Evolutionary conservation across 305 asterid species (phyloP).

Genomic region (Plantago lanceolata): DNA sequence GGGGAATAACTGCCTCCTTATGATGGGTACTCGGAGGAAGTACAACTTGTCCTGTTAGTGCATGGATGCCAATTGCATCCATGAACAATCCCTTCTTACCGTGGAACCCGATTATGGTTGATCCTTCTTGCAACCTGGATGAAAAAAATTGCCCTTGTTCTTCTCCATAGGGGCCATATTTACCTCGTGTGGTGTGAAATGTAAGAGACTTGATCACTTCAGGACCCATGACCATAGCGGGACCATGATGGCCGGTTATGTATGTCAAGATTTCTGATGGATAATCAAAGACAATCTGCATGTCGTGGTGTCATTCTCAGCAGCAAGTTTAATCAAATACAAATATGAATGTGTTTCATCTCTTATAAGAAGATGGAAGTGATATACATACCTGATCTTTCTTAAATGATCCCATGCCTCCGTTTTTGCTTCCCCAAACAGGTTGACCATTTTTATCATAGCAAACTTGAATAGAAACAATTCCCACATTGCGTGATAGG

Average conservation of each 20-base stretch:
- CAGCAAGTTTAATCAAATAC: neutral
- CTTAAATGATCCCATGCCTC: constrained; percentile 62
- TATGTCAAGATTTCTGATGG: constrained; percentile 71
- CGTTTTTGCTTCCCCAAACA: constrained; percentile 73
- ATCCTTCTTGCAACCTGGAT: constrained; percentile 51
- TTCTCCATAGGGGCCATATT: constrained; percentile 73
- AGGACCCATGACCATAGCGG: constrained; percentile 65
- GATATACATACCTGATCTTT: constrained; percentile 47
- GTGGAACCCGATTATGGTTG: constrained; percentile 57
- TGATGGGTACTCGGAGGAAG: constrained; percentile 19
- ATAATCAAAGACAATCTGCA: constrained; percentile 57
- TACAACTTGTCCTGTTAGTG: constrained; percentile 37
- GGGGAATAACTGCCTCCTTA: constrained; percentile 15
- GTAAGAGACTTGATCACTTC: constrained; percentile 61
- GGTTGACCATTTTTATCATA: constrained; percentile 53
- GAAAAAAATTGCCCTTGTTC: constrained; percentile 65
- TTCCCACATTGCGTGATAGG: constrained; percentile 52
- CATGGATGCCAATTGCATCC: constrained; percentile 69
- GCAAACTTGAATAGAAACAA: constrained; percentile 53
- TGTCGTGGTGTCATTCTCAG: neutral
- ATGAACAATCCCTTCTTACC: constrained; percentile 74
- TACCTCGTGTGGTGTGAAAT: constrained; percentile 66
- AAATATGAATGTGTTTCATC: neutral
- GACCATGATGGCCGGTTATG: constrained; percentile 60
- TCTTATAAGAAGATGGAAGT: neutral